phyloP scores from a whole-genome alignment of 1,284 basidiomycete genomes.

The Boletus calvinii region DNA sequence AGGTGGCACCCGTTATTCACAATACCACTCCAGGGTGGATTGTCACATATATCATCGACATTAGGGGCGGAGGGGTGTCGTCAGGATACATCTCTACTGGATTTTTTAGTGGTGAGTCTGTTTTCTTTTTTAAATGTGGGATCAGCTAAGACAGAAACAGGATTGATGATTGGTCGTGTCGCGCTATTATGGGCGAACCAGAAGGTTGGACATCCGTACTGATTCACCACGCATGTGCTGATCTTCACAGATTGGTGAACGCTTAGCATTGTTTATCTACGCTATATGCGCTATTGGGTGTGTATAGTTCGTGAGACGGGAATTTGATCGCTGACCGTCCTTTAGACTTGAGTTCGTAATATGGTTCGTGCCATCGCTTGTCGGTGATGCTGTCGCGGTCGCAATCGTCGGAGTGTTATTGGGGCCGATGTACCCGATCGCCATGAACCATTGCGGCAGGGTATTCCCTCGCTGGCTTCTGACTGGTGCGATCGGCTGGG shows the following conservation, averaged over 20 bases:
- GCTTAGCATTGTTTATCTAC: slow-evolving; percentile 22
- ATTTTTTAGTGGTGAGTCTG: slow-evolving; percentile 43
- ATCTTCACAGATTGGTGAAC: slow-evolving; percentile 27
- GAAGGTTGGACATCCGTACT: slow-evolving; percentile 16
- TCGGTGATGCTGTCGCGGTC: slow-evolving; percentile 52
- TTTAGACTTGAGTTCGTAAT: slow-evolving; percentile 52
- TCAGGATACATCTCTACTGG: slow-evolving; percentile 50
- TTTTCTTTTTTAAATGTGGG: neutral
- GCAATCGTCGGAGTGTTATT: slow-evolving; percentile 55
- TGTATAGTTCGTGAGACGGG: neutral
- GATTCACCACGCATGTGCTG: neutral
- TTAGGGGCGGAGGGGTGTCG: slow-evolving; percentile 44
- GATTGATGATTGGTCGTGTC: slow-evolving; percentile 29
- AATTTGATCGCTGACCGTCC: neutral
- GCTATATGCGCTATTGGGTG: slow-evolving; percentile 35
- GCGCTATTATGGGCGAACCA: slow-evolving; percentile 26
- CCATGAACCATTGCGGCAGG: slow-evolving; percentile 47
- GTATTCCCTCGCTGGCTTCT: slow-evolving; percentile 51
- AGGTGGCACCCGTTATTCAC: neutral
- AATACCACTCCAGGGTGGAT: slow-evolving; percentile 40
- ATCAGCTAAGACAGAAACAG: slow-evolving; percentile 10
- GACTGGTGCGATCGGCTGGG: slow-evolving; percentile 52
- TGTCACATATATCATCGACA: slow-evolving; percentile 45
- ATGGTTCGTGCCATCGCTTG: slow-evolving; percentile 56
- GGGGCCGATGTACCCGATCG: slow-evolving; percentile 55